Conservation (phyloP, 2,329 filamentous ascomycete genomes). For the Penicillium crustosum region DNA sequence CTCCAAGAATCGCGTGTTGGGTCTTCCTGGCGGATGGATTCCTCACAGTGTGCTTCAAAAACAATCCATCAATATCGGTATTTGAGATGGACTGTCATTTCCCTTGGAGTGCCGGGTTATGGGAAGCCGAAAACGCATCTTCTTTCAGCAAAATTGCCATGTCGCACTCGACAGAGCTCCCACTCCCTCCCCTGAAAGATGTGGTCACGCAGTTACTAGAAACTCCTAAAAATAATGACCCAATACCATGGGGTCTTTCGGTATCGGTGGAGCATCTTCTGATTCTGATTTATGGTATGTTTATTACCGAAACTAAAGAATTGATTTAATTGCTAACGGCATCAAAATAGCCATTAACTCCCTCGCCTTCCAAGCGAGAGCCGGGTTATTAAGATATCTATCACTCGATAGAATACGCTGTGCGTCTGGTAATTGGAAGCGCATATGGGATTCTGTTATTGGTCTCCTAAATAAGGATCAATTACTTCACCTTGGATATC, state of each 20-base stretch:
- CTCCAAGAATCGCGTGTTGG: constrained; percentile 30
- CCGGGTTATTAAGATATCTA: constrained; percentile 28
- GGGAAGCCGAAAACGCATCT: constrained; percentile 31
- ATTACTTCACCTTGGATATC: constrained; percentile 29
- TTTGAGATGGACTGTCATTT: constrained; percentile 36
- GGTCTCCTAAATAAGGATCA: constrained; percentile 22
- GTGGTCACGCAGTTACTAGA: constrained; percentile 28
- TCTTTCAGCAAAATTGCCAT: constrained; percentile 25
- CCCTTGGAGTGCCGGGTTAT: constrained; percentile 31
- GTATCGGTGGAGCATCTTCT: constrained; percentile 33
- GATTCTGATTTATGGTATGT: constrained; percentile 34
- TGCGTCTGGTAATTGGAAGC: constrained; percentile 31
- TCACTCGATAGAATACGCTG: constrained; percentile 27
- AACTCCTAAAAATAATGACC: constrained; percentile 8
- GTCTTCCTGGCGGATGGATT: constrained; percentile 35
- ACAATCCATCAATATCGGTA: constrained; percentile 30
- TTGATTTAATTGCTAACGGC: neutral
- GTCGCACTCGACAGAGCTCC: constrained; percentile 5
- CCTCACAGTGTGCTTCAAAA: constrained; percentile 36
- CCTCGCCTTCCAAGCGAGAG: constrained; percentile 30
- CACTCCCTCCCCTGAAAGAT: constrained; percentile 27
- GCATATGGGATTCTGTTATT: constrained; percentile 27
- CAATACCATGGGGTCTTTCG: constrained; percentile 26
- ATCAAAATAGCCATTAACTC: constrained; percentile 29
- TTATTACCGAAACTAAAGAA: neutral